These are phyloP conservation scores for Abortiporus biennis DNA, from an alignment of 1,284 basidiomycete genomes.

Conservation along the genomic window DNA sequence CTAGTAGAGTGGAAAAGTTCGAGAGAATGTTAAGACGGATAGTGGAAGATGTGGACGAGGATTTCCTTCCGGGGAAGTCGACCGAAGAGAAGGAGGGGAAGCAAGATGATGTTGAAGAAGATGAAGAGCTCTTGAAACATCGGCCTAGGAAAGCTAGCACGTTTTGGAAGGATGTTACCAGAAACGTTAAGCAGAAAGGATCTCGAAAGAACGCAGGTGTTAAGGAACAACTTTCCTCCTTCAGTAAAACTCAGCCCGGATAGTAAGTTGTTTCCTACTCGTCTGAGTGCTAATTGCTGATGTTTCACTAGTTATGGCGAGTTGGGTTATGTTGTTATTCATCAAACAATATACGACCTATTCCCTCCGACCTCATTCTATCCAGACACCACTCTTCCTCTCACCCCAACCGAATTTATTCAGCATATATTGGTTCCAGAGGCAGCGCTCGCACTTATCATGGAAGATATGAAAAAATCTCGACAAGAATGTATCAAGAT, in stretches of 20 bases:
- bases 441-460: slow-evolving; percentile 63
- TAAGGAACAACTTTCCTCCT: slow-evolving; percentile 65
- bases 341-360: slow-evolving; percentile 67
- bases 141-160: slow-evolving; percentile 44
- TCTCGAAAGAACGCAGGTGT: slow-evolving; percentile 58
- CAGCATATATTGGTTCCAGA: slow-evolving; percentile 72
- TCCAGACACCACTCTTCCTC: slow-evolving; percentile 44
- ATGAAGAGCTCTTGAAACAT: slow-evolving; percentile 9
- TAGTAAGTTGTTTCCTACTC: slow-evolving; percentile 50
- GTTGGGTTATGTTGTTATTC: slow-evolving; percentile 69
- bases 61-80: slow-evolving; percentile 21
- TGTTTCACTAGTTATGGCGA: slow-evolving; percentile 62
- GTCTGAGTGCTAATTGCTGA: slow-evolving; percentile 7
- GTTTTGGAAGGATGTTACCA: slow-evolving; percentile 64
- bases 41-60: slow-evolving; percentile 38
- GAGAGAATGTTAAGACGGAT: slow-evolving; percentile 39
- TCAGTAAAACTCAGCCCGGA: slow-evolving; percentile 74
- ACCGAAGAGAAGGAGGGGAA: slow-evolving; percentile 12
- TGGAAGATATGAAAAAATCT: slow-evolving; percentile 52
- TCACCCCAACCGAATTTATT: slow-evolving; percentile 66
- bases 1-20: slow-evolving; percentile 45
- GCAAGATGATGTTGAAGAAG: slow-evolving; percentile 12
- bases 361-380: slow-evolving; percentile 61
- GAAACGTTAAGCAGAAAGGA: slow-evolving; percentile 57
- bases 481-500: slow-evolving; percentile 45